Percentiles rank a stretch among this genome's conserved stretches.
These are phyloP conservation scores for Sorghum bicolor DNA, from an alignment of 176 grass and related monocot species.

Conservation along the genomic window Sorghum_bicolor_NCBIv3 NC_012879.2:5541001-5541500, in stretches of 20 bases:
- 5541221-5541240: slow-evolving; percentile 26
- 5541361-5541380: background rate
- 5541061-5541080: background rate
- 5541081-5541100: background rate
- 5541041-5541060: background rate
- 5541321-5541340: no score
- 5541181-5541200: slow-evolving; percentile 24
- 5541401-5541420: background rate
- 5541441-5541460: no score
- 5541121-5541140: slow-evolving; percentile 14
- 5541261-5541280: background rate
- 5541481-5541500: no score
- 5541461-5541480: no score
- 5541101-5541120: no score
- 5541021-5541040: background rate
- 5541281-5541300: slow-evolving; percentile 29
- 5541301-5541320: background rate
- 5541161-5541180: slow-evolving; percentile 21
- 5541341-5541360: background rate
- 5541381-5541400: background rate
- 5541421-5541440: no score
- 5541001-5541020: background rate
- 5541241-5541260: background rate
- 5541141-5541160: background rate
- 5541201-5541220: slow-evolving; percentile 36